Conservation (phyloP, 805 yeast species). For the Lachancea fermentati region DNA sequence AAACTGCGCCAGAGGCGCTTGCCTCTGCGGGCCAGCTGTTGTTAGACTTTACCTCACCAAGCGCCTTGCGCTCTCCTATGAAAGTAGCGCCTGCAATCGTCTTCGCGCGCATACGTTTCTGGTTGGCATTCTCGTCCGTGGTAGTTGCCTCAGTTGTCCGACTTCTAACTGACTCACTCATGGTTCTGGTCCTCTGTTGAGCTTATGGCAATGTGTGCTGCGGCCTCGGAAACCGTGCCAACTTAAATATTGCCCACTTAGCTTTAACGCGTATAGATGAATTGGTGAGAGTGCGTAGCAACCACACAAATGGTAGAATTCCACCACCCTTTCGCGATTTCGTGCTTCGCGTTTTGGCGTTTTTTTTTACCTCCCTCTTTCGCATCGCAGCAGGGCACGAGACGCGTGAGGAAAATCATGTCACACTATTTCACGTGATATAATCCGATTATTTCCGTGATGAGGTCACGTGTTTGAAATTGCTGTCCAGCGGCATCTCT, state of each 20-base stretch:
- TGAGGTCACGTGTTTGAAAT: no score
- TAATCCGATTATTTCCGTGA: no score
- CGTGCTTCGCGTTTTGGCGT: constrained; percentile 6
- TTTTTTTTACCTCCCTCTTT: not conserved
- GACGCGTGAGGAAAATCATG: not conserved
- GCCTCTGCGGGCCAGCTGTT: constrained; percentile 4
- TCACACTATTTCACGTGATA: not conserved
- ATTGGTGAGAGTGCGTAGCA: not conserved
- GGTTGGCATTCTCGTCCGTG: constrained; percentile 7
- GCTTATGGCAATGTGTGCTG: not conserved
- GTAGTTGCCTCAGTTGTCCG: constrained; percentile 3
- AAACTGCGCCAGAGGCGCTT: not conserved
- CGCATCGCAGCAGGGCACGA: no score
- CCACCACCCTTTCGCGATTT: constrained; percentile 3
- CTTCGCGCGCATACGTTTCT: constrained; percentile 1
- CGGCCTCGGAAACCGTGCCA: not conserved
- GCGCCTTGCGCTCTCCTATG: constrained; percentile 5
- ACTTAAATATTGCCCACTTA: not conserved
- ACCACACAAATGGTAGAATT: not conserved
- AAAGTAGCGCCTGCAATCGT: constrained; percentile 5
- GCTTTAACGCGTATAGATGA: not conserved
- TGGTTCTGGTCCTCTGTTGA: not conserved
- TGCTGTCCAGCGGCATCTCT: no score
- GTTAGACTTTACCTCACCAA: constrained; percentile 7
- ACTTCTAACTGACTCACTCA: constrained; percentile 6